These are phyloP conservation scores for Vicia faba DNA, from an alignment of 306 rosid genomes.

Conservation along the genomic window DNA sequence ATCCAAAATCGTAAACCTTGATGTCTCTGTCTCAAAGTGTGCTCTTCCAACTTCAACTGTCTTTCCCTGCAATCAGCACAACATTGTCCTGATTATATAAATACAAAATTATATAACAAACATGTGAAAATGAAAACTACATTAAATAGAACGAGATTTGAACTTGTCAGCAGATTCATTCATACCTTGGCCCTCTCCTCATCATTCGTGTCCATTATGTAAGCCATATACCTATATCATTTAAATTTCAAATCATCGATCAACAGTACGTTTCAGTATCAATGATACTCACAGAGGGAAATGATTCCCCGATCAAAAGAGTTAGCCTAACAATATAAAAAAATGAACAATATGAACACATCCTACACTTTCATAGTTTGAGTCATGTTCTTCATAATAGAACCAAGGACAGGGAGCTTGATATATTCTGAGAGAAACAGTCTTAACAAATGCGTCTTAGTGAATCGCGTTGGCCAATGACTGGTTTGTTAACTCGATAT, in stretches of 20 bases:
- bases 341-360: background rate
- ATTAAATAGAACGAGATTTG: background rate
- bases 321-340: background rate
- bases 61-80: constrained; percentile 68
- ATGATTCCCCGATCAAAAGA: background rate
- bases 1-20: constrained; percentile 92
- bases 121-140: constrained; percentile 1
- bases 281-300: constrained; percentile 3
- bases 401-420: background rate
- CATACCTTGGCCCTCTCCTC: constrained; percentile 91
- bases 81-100: constrained; percentile 1
- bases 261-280: constrained; percentile 19
- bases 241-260: constrained; percentile 28
- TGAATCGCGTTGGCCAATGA: background rate
- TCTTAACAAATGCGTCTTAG: background rate
- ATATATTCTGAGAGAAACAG: background rate
- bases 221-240: constrained; percentile 88
- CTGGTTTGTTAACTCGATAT: background rate
- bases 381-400: background rate
- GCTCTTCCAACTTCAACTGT: constrained; percentile 99
- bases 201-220: constrained; percentile 97
- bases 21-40: constrained; percentile 84
- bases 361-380: background rate
- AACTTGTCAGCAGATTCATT: constrained; percentile 11
- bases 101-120: background rate